Evolutionary conservation across 1,139 yeast species (phyloP), one percentile per base, ranked within the genome.

Genomic region (Nakaseomyces glabratus): DNA sequence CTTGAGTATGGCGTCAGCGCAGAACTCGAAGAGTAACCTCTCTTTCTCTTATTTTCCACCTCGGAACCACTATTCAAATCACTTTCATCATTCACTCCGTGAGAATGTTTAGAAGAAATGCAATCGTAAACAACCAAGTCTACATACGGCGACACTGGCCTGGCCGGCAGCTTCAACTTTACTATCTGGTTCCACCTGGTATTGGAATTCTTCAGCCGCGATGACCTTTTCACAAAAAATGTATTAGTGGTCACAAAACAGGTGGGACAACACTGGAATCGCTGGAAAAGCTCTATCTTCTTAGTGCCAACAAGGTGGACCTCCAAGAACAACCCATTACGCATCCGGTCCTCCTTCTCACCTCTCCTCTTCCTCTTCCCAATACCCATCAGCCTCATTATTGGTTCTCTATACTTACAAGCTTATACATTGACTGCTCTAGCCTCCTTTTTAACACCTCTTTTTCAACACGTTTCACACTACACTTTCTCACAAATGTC

Each of bases 211-310:
- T 41, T 44, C 31, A 47, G 33, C 34, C 43, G 47, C 17, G 40
- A 38, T 1, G 58, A 53, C 12, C 44, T 42, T 20, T 42, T 41
- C 20, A 47, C 48, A 31, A 43, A 48, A 28, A 43, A 43, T 2
- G 47, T 45, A 35, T 52, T 48, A 17, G 55, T 51, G 6, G 48
- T 47, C 7, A 52, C 49, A 34, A 51, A 38, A 35, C 58, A 54
- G 2, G 53, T 40, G 2, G 58, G 55, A 36, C 48, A 49, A 33
- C 58, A 53, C 10, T 47, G 41, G 20, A 52, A 51, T 9, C 41
- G 43, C n/a, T 47, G 40, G 9, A 53, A 38, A 7, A 46, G 24
- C 15, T 47, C 53, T 9, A 52, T 35, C 20, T 48, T 43, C 28
- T 39, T 40, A 10, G 49, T 48, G 19, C 45, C 47, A 1, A 48